phyloP scores from a whole-genome alignment of 2,329 filamentous ascomycete genomes.

The Neurospora sp. region DNA sequence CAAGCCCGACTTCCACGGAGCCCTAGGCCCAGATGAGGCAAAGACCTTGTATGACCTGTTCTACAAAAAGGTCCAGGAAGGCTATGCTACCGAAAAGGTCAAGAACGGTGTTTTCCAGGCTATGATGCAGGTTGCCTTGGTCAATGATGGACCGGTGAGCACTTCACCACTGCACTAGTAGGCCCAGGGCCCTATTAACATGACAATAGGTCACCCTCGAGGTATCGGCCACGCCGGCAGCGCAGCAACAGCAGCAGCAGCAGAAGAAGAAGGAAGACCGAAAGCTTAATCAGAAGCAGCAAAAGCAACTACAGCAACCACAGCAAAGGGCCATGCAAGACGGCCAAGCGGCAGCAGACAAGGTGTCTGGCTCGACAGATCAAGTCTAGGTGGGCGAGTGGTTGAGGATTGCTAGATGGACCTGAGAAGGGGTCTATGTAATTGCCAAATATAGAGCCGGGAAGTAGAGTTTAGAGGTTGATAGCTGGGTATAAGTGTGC shows the following conservation, averaged over 20 bases:
- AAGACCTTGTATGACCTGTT: conserved; percentile 78
- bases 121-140: conserved; percentile 94
- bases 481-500: neutral
- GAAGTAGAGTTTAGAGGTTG: neutral
- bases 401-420: neutral
- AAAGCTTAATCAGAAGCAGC: neutral
- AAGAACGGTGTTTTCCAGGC: conserved; percentile 97
- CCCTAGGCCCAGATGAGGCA: conserved; percentile 69
- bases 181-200: conserved; percentile 8
- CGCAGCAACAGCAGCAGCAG: conserved; percentile 5
- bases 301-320: neutral
- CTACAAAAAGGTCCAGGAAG: conserved; percentile 61
- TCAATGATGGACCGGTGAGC: conserved; percentile 71
- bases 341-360: neutral
- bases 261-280: conserved; percentile 1
- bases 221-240: conserved; percentile 15
- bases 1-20: conserved; percentile 91
- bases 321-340: neutral
- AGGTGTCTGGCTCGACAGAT: neutral
- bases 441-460: neutral
- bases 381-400: neutral
- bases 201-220: conserved; percentile 29
- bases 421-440: neutral
- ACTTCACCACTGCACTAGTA: neutral
- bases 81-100: conserved; percentile 65